Evolutionary conservation across 2,329 filamentous ascomycete species (phyloP).

Genomic region (Exophiala phaeomuriformis): DNA sequence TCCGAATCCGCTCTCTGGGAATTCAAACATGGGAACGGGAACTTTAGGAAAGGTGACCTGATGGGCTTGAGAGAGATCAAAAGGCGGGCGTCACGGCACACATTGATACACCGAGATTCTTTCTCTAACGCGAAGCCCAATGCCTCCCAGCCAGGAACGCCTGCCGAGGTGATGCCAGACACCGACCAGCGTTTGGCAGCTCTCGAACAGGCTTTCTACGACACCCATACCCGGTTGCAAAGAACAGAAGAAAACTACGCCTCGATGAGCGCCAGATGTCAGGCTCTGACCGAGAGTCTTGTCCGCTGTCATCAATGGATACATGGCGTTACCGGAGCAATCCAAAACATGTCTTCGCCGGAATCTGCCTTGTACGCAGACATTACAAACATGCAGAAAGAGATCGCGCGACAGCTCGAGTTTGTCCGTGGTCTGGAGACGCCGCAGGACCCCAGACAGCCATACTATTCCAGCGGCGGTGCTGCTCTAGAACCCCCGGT

Average conservation of each 20-base stretch:
- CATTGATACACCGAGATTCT: constrained; percentile 83
- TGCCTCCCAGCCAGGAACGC: constrained; percentile 72
- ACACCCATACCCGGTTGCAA: constrained; percentile 66
- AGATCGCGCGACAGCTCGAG: constrained; percentile 56
- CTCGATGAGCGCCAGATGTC: constrained; percentile 71
- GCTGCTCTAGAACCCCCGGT: constrained; percentile 64
- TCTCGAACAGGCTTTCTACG: constrained; percentile 76
- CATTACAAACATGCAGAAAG: constrained; percentile 48
- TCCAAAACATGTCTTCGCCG: constrained; percentile 54
- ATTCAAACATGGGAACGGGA: constrained; percentile 96
- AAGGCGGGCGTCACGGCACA: constrained; percentile 83
- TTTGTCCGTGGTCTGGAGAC: constrained; percentile 50
- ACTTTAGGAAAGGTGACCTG: constrained; percentile 90
- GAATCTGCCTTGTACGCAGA: constrained; percentile 76
- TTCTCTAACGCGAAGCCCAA: constrained; percentile 71
- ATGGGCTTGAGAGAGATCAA: constrained; percentile 92
- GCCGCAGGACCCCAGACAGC: constrained; percentile 60
- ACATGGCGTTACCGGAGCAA: constrained; percentile 29
- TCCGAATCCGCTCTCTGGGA: constrained; percentile 95
- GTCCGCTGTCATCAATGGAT: constrained; percentile 60
- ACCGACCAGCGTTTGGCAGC: constrained; percentile 66
- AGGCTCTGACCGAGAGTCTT: constrained; percentile 73
- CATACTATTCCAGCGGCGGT: constrained; percentile 52
- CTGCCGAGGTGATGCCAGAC: constrained; percentile 74
- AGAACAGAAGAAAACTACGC: constrained; percentile 78